Percentiles rank a stretch among this genome's conserved stretches.
Conservation (phyloP, 2,329 filamentous ascomycete species). For the Chaetomiaceae sp. region DNA sequence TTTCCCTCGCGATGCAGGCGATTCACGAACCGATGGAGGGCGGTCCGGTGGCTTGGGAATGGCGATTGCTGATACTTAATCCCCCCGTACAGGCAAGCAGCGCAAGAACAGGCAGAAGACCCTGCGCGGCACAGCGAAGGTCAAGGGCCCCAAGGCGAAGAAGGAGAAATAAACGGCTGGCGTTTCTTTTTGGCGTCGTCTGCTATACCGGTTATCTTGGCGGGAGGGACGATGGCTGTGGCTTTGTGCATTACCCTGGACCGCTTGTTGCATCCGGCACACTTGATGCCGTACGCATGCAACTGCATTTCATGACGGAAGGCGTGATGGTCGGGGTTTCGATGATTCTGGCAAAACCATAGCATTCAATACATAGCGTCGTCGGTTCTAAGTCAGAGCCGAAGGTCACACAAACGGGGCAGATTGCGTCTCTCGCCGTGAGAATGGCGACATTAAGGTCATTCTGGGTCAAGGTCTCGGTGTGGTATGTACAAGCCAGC, state of each 20-base stretch:
- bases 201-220: slow-evolving; percentile 29
- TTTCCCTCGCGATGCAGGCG: slow-evolving; percentile 12
- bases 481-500: neutral
- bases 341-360: slow-evolving; percentile 34
- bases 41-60: neutral
- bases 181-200: slow-evolving; percentile 30
- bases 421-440: neutral
- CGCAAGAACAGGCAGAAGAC: slow-evolving; percentile 99
- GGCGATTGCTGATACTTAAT: slow-evolving; percentile 17
- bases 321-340: slow-evolving; percentile 34
- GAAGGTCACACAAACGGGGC: neutral
- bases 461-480: neutral
- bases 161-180: slow-evolving; percentile 76
- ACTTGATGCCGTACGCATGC: slow-evolving; percentile 24
- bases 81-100: slow-evolving; percentile 78
- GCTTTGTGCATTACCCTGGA: slow-evolving; percentile 36
- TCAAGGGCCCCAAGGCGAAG: slow-evolving; percentile 91
- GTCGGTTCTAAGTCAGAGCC: slow-evolving; percentile 23
- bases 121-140: slow-evolving; percentile 95
- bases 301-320: slow-evolving; percentile 27
- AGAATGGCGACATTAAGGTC: neutral
- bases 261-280: slow-evolving; percentile 27
- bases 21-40: neutral
- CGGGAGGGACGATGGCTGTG: slow-evolving; percentile 33
- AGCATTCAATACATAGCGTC: slow-evolving; percentile 35